A percentile compares a stretch with the other conserved stretches of the same genome.
These are phyloP conservation scores for Kodamaea plutei DNA, from an alignment of 1,139 yeast species.

Conservation along the genomic window DNA sequence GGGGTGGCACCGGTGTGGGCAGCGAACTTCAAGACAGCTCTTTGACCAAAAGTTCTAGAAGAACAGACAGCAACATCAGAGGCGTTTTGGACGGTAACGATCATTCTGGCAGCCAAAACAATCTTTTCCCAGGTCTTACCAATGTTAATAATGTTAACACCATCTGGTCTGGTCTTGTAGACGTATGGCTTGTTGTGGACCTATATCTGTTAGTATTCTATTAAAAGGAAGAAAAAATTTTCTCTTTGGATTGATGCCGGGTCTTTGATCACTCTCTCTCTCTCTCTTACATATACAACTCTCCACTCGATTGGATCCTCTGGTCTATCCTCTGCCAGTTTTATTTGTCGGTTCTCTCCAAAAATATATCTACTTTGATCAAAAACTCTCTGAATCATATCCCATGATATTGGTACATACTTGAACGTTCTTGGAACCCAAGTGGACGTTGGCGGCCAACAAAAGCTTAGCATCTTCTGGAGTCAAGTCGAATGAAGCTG, in stretches of 20 bases:
- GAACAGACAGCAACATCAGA: slow-evolving; percentile 98
- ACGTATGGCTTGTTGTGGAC: slow-evolving; percentile 99
- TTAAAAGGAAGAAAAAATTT: too few species aligned
- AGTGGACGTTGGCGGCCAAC: slow-evolving; percentile 99
- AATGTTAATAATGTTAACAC: slow-evolving; percentile 97
- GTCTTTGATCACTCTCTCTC: too few species aligned
- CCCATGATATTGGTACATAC: too few species aligned
- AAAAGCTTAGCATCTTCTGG: slow-evolving; percentile 99
- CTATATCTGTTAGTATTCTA: slow-evolving; percentile 52
- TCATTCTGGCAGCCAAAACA: slow-evolving; percentile 99
- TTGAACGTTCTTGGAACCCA: slow-evolving; percentile 99
- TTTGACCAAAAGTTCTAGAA: slow-evolving; percentile 99
- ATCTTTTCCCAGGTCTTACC: slow-evolving; percentile 99
- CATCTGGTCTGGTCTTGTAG: slow-evolving; percentile 99
- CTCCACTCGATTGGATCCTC: too few species aligned
- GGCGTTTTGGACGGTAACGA: slow-evolving; percentile 98
- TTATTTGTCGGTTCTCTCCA: background rate
- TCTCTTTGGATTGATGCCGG: too few species aligned
- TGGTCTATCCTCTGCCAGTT: too few species aligned
- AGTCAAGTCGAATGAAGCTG: slow-evolving; percentile 88
- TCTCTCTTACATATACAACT: background rate
- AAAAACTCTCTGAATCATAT: too few species aligned
- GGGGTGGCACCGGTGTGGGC: slow-evolving; percentile 99
- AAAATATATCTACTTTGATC: too few species aligned
- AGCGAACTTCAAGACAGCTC: slow-evolving; percentile 99